phyloP scores from a whole-genome alignment of 2,329 filamentous ascomycete genomes.

The Ophiostoma australiae region DNA sequence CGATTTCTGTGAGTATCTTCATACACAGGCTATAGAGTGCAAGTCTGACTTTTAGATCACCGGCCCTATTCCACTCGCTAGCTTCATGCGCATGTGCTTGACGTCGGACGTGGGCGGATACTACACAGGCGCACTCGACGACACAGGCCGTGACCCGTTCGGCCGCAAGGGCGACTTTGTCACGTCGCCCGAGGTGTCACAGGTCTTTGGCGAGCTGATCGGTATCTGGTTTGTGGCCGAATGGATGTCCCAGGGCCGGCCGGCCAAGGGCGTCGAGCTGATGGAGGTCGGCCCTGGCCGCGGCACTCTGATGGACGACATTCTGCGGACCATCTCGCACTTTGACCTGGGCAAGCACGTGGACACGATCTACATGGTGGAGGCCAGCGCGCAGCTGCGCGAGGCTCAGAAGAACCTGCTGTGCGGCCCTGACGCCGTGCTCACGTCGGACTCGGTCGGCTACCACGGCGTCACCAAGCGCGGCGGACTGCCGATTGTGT shows the following conservation, averaged over 20 bases:
- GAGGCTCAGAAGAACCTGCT: conserved; percentile 74
- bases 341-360: conserved; percentile 74
- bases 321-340: conserved; percentile 80
- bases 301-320: conserved; percentile 95
- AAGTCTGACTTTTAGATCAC: conserved; percentile 49
- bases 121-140: conserved; percentile 70
- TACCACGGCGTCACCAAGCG: conserved; percentile 73
- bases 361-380: conserved; percentile 87
- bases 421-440: conserved; percentile 63
- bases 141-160: conserved; percentile 71
- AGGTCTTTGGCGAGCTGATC: conserved; percentile 90
- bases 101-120: conserved; percentile 88
- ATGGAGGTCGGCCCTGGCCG: conserved; percentile 92
- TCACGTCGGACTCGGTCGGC: conserved; percentile 68
- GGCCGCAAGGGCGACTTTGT: conserved; percentile 93
- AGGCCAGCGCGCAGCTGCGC: conserved; percentile 78
- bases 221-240: conserved; percentile 94
- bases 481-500: conserved; percentile 68
- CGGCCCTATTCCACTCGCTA: conserved; percentile 83
- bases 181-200: conserved; percentile 94
- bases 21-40: no score
- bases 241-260: conserved; percentile 87
- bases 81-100: conserved; percentile 98
- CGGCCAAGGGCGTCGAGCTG: conserved; percentile 69
- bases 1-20: conserved; percentile 51